Evolutionary conservation across 31 red algal species (phyloP).

Genomic region (Endocladia muricata): DNA sequence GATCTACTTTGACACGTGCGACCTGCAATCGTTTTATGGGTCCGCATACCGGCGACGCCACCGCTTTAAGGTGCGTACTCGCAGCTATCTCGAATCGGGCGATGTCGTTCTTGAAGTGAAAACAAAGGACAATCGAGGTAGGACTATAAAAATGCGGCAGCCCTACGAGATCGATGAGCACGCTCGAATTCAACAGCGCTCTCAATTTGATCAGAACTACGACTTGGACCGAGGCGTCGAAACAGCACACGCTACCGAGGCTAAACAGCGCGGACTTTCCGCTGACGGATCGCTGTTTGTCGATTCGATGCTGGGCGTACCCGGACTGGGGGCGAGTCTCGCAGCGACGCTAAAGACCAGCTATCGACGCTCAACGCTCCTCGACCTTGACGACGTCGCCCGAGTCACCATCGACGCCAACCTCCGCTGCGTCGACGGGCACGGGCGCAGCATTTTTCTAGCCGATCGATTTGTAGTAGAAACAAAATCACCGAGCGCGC

Average conservation of each 20-base stretch:
- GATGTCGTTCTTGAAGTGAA: neutral
- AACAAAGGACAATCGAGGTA: too few species aligned
- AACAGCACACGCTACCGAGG: too few species aligned
- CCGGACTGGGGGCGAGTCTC: neutral
- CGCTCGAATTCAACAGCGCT: too few species aligned
- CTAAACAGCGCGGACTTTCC: neutral
- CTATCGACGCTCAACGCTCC: slow-evolving; percentile 5
- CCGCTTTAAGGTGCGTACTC: slow-evolving; percentile 7
- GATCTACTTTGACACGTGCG: slow-evolving; percentile 5
- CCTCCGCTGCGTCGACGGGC: neutral
- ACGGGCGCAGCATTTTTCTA: neutral
- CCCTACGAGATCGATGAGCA: too few species aligned
- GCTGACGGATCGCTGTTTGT: neutral
- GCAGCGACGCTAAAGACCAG: neutral
- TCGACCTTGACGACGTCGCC: neutral
- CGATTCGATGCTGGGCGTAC: neutral
- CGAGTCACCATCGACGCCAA: slow-evolving; percentile 14
- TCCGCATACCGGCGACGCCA: neutral
- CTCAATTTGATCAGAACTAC: too few species aligned
- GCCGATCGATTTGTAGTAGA: neutral
- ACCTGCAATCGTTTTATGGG: neutral
- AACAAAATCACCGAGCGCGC: neutral
- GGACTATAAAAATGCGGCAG: too few species aligned
- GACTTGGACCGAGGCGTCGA: too few species aligned
- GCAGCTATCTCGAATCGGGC: neutral